Conservation (phyloP, 192 early-diverging fungal genomes). For the Rhizophlyctis rosea region DNA sequence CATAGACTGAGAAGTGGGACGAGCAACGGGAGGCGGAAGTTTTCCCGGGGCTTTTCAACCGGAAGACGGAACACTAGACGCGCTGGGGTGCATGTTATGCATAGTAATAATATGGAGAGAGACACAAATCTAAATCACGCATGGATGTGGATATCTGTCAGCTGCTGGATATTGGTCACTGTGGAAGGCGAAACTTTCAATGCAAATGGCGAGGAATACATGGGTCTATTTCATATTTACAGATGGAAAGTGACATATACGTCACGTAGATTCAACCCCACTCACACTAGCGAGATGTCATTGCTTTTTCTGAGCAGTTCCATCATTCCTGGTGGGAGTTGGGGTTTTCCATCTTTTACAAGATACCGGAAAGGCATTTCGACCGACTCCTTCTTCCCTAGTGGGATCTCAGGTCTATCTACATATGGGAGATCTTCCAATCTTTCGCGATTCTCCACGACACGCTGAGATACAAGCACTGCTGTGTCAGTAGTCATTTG, state of each 20-base stretch:
- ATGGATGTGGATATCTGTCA: too few species aligned
- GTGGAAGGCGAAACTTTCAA: too few species aligned
- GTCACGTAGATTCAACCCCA: too few species aligned
- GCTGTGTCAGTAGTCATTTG: conserved; percentile 91
- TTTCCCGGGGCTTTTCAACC: conserved; percentile 48
- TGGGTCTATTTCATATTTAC: too few species aligned
- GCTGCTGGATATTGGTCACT: too few species aligned
- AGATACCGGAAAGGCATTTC: conserved; percentile 82
- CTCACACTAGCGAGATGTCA: conserved; percentile 45
- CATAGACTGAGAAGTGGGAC: conserved; percentile 48
- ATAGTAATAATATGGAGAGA: too few species aligned
- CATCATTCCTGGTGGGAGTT: conserved; percentile 71
- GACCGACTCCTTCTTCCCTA: conserved; percentile 67
- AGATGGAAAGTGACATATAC: too few species aligned
- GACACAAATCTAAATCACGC: too few species aligned
- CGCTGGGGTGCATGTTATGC: too few species aligned
- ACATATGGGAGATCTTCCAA: conserved; percentile 64
- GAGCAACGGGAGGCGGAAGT: conserved; percentile 50
- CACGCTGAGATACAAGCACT: conserved; percentile 63
- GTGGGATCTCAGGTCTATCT: conserved; percentile 69
- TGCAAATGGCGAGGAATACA: too few species aligned
- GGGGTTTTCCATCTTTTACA: conserved; percentile 44
- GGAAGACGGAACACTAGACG: conserved; percentile 38
- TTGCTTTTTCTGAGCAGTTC: conserved; percentile 71
- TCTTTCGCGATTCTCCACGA: conserved; percentile 62